Evolutionary conservation across 2,329 filamentous ascomycete genomes (phyloP), one percentile per base, ranked within the genome.

Genomic region (Alternaria ventricosa): DNA sequence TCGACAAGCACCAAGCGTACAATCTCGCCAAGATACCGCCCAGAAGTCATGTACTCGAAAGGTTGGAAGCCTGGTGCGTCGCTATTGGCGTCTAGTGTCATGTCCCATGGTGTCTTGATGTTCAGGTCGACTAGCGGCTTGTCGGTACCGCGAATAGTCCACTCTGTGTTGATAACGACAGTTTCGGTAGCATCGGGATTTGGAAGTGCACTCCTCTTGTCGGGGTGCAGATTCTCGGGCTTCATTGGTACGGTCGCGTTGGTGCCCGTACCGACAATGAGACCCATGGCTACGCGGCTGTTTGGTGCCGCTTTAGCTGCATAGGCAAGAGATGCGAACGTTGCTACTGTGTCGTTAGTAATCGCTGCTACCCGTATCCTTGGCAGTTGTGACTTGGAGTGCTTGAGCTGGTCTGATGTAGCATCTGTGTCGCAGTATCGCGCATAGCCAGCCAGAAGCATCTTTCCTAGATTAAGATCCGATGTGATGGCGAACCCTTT

Each of bases 11-110:
- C 88, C 60, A 94, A 83, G 25, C 92, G 88, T 23, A 90, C 89
- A 11, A 94, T 86, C 78, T 94, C 92, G 55, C 92, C 92, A 5
- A 94, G 84, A 75, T 94, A 94, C 44, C 92, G 85, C 3, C 92
- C 92, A 3, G 91, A 88, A 1, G 91, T 94, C 90, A 95, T 93
- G 79, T 94, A 95, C 75, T 96, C 92, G 20, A 95, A 87, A 0
- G 92, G 92, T 68, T 95, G 92, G 71, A 95, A 94, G 0, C 92
- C 92, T 0, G 92, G 90, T 7, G 83, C 84, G 70, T 92, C 89
- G 70, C 89, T 90, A 49, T 88, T 86, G 5, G 80, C 79, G 70
- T 94, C 91, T 6, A 96, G 84, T 62, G 85, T 81, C 10, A 83
- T 80, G 72, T 96, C 92, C 92, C 92, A 95, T 36, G 81, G 81